Percentiles rank a stretch among this genome's conserved stretches.
These are phyloP conservation scores for Suillus variegatus DNA, from an alignment of 768 basidiomycete genomes.

Conservation along the genomic window DNA sequence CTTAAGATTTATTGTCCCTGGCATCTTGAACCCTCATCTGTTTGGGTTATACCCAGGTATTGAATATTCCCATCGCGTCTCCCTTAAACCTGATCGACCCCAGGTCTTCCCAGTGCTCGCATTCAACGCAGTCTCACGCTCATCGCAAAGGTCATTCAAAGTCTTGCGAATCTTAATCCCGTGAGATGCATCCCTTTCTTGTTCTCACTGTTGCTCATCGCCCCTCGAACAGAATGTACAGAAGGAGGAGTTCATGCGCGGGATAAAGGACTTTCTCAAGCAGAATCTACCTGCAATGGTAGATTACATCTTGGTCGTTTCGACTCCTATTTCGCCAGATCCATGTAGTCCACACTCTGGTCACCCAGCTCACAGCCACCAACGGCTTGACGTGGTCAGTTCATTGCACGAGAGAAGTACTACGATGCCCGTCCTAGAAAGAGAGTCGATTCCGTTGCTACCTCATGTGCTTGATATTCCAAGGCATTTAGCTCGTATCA, in stretches of 20 bases:
- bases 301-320: constrained; percentile 77
- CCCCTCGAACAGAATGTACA: constrained; percentile 48
- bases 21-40: constrained; percentile 84
- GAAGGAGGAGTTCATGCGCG: constrained; percentile 83
- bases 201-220: constrained; percentile 8
- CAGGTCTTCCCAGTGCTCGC: constrained; percentile 65
- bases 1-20: constrained; percentile 87
- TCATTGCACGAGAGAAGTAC: constrained; percentile 58
- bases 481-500: constrained; percentile 73
- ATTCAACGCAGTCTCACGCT: constrained; percentile 82
- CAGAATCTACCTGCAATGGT: constrained; percentile 69
- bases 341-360: constrained; percentile 28
- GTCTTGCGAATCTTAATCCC: constrained; percentile 80
- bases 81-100: constrained; percentile 14
- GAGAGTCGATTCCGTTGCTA: constrained; percentile 70
- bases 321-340: constrained; percentile 44
- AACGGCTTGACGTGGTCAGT: constrained; percentile 54
- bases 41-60: constrained; percentile 78
- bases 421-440: constrained; percentile 56
- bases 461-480: constrained; percentile 80
- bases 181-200: constrained; percentile 40
- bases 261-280: constrained; percentile 71
- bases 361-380: constrained; percentile 42
- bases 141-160: constrained; percentile 89
- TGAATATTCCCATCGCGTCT: not conserved